These are phyloP conservation scores for Zhuliangozyma blackwelliae DNA, from an alignment of 1,139 yeast species.

Conservation along the genomic window DNA sequence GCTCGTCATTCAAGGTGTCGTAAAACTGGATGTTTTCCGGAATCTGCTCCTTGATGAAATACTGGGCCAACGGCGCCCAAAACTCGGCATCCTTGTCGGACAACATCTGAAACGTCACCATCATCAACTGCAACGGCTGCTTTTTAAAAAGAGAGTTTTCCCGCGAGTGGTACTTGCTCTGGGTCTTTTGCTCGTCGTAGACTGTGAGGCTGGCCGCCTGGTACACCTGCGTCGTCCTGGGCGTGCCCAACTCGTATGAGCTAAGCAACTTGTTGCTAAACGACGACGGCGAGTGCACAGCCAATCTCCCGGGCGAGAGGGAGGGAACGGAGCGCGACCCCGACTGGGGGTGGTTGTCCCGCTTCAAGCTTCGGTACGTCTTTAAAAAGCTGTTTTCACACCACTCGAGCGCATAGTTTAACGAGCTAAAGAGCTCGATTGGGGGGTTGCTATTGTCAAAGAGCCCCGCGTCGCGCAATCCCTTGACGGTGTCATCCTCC, in stretches of 20 bases:
- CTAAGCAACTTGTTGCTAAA: constrained; percentile 11
- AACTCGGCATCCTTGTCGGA: constrained; percentile 57
- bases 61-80: constrained; percentile 58
- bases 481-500: constrained; percentile 56
- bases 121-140: constrained; percentile 65
- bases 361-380: constrained; percentile 47
- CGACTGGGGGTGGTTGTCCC: constrained; percentile 8
- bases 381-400: constrained; percentile 86
- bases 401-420: constrained; percentile 92
- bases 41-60: constrained; percentile 46
- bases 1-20: constrained; percentile 36
- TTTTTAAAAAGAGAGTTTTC: constrained; percentile 32
- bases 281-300: constrained; percentile 9
- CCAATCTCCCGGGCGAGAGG: constrained; percentile 10
- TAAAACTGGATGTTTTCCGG: constrained; percentile 49
- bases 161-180: constrained; percentile 23
- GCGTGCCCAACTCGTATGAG: constrained; percentile 42
- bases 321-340: constrained; percentile 7
- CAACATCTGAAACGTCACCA: constrained; percentile 68
- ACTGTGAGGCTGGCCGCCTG: constrained; percentile 60
- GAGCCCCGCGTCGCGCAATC: constrained; percentile 69
- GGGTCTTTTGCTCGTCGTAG: constrained; percentile 35
- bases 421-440: constrained; percentile 63
- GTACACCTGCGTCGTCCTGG: constrained; percentile 57
- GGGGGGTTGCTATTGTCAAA: constrained; percentile 45